Percentiles rank a stretch among this genome's conserved stretches.
phyloP scores from a whole-genome alignment of 495 filamentous ascomycete genomes.

The Articulospora tetracladia region DNA sequence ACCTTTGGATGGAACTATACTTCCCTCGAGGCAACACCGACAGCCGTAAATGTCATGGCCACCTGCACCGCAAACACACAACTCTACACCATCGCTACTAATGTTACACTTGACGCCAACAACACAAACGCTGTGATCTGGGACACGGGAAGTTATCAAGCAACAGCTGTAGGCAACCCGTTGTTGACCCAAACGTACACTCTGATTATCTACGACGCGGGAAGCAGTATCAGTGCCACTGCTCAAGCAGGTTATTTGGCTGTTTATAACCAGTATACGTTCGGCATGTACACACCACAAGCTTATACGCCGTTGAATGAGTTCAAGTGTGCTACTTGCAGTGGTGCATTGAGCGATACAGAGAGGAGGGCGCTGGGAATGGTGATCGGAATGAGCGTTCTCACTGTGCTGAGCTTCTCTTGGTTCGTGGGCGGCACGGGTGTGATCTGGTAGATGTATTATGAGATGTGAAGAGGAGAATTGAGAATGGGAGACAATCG shows the following conservation, averaged over 20 bases:
- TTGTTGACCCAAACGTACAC: constrained; percentile 78
- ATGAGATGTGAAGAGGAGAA: not conserved
- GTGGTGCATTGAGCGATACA: constrained; percentile 57
- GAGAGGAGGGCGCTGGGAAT: constrained; percentile 68
- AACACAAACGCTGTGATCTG: constrained; percentile 60
- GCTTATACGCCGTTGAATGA: constrained; percentile 58
- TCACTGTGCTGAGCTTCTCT: constrained; percentile 80
- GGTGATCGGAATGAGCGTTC: constrained; percentile 65
- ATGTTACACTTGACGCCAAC: constrained; percentile 48
- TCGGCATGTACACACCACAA: constrained; percentile 79
- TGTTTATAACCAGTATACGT: constrained; percentile 57
- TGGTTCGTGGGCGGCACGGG: constrained; percentile 77
- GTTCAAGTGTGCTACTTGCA: constrained; percentile 68
- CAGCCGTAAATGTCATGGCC: constrained; percentile 76
- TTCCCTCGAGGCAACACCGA: constrained; percentile 70
- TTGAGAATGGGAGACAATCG: no score
- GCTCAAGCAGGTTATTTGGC: constrained; percentile 70
- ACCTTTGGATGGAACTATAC: constrained; percentile 98
- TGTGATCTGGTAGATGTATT: constrained; percentile 41
- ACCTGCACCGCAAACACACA: constrained; percentile 64
- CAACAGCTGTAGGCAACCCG: constrained; percentile 47
- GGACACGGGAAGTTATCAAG: constrained; percentile 74
- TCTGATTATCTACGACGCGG: constrained; percentile 75
- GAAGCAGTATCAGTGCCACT: constrained; percentile 53
- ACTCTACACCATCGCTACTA: constrained; percentile 64